Percentiles rank a stretch among this genome's conserved stretches.
These are phyloP conservation scores for Vaccinium myrtillus DNA, from an alignment of 148 eudicot species.

Conservation along the genomic window DNA sequence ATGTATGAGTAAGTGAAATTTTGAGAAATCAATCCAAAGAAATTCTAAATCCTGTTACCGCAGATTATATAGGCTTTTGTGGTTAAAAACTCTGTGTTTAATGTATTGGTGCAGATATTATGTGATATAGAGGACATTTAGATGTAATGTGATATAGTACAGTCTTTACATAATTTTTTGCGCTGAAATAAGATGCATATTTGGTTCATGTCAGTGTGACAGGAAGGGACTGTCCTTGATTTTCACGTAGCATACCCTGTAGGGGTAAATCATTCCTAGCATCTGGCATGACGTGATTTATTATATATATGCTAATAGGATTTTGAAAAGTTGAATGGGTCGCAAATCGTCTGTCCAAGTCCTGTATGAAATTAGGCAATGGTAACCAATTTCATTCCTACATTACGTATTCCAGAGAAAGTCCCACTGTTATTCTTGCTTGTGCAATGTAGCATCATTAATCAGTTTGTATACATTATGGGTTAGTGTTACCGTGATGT, in stretches of 20 bases:
- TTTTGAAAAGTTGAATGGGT: background rate
- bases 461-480: background rate
- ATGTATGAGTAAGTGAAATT: background rate
- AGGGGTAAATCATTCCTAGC: background rate
- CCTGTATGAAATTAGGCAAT: constrained; percentile 1
- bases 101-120: background rate
- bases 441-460: background rate
- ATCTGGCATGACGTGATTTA: background rate
- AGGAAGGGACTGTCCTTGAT: constrained; percentile 7
- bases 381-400: background rate
- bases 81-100: background rate
- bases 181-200: background rate
- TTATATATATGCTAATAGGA: too few relatives aligned
- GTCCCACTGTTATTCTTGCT: background rate
- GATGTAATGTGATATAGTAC: background rate
- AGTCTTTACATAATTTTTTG: background rate
- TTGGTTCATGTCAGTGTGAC: constrained; percentile 1
- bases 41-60: background rate
- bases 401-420: background rate
- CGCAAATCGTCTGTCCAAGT: background rate
- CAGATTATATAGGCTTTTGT: background rate
- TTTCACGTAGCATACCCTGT: background rate
- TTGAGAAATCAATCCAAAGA: background rate
- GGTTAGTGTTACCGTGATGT: background rate
- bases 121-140: background rate